These are phyloP conservation scores for Aspergillus calidoustus DNA, from an alignment of 2,329 filamentous ascomycete species.

Conservation along the genomic window DNA sequence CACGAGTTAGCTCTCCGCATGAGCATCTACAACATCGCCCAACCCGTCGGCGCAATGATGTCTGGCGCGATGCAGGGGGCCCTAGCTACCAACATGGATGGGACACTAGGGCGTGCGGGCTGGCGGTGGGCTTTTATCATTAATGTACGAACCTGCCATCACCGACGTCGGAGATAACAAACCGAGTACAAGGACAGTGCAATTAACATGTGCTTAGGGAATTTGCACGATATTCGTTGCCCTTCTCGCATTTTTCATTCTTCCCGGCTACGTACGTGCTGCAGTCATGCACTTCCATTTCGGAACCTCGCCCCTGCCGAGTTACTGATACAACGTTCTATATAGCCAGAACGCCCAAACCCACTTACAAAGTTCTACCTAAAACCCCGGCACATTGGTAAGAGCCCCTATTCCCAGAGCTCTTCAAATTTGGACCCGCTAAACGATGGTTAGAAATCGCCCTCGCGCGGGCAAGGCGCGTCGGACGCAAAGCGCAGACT, in stretches of 20 bases:
- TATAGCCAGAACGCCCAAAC: not conserved
- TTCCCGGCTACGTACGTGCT: constrained; percentile 11
- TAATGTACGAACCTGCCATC: not conserved
- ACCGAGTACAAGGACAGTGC: not conserved
- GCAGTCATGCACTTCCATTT: not conserved
- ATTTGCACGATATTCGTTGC: constrained; percentile 12
- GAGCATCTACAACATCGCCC: constrained; percentile 16
- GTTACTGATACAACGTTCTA: too few species aligned
- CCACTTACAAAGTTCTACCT: not conserved
- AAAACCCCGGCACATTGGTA: not conserved
- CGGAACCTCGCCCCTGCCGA: too few species aligned
- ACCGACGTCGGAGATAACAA: too few species aligned
- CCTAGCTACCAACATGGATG: constrained; percentile 12
- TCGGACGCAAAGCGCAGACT: constrained; percentile 8
- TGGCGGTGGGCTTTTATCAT: constrained; percentile 18
- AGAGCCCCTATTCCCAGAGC: not conserved
- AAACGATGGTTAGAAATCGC: not conserved
- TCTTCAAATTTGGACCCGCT: too few species aligned
- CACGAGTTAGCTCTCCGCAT: constrained; percentile 6
- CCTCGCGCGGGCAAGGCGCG: constrained; percentile 6
- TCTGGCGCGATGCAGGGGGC: constrained; percentile 16
- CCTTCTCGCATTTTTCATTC: not conserved
- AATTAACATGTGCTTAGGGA: not conserved
- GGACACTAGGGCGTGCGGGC: constrained; percentile 8
- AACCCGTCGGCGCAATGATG: constrained; percentile 14